Evolutionary conservation across 768 basidiomycete genomes (phyloP).

Genomic region (Suillus luteus): DNA sequence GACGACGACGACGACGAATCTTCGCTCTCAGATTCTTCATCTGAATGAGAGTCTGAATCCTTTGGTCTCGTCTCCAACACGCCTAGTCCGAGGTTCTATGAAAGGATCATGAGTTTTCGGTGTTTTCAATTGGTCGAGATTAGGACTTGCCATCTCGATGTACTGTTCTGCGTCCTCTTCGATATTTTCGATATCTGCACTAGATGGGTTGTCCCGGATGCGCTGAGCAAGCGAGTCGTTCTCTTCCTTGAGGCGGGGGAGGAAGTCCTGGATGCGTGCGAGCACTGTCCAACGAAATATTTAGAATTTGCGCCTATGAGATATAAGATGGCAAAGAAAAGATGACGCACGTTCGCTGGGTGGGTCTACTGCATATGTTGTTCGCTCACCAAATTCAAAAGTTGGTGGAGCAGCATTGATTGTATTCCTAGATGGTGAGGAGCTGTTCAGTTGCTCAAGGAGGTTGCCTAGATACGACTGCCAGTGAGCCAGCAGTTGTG

Average conservation of each 20-base stretch:
- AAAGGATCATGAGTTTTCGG: background rate
- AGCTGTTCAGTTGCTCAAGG: slow-evolving; percentile 42
- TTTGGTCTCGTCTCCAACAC: slow-evolving; percentile 46
- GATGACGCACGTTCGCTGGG: slow-evolving; percentile 50
- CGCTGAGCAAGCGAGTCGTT: slow-evolving; percentile 54
- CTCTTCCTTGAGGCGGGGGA: slow-evolving; percentile 66
- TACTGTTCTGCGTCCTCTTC: slow-evolving; percentile 48
- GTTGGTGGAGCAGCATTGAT: slow-evolving; percentile 11
- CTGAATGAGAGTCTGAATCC: slow-evolving; percentile 17
- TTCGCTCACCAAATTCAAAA: slow-evolving; percentile 42
- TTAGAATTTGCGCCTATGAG: background rate
- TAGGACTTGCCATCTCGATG: slow-evolving; percentile 62
- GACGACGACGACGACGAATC: background rate
- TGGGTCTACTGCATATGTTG: slow-evolving; percentile 40
- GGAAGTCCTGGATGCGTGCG: slow-evolving; percentile 64
- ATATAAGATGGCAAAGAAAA: slow-evolving; percentile 2
- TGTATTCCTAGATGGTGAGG: slow-evolving; percentile 20
- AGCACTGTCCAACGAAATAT: slow-evolving; percentile 49
- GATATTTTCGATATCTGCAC: slow-evolving; percentile 72
- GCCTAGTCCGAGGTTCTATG: slow-evolving; percentile 65
- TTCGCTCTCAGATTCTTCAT: slow-evolving; percentile 9
- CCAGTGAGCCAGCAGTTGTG: slow-evolving; percentile 1
- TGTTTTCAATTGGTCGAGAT: background rate
- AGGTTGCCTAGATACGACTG: slow-evolving; percentile 35
- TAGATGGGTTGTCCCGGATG: slow-evolving; percentile 50